Conservation (phyloP, 2,329 filamentous ascomycete species). For the Neophaeococcomyces mojaviensis region DNA sequence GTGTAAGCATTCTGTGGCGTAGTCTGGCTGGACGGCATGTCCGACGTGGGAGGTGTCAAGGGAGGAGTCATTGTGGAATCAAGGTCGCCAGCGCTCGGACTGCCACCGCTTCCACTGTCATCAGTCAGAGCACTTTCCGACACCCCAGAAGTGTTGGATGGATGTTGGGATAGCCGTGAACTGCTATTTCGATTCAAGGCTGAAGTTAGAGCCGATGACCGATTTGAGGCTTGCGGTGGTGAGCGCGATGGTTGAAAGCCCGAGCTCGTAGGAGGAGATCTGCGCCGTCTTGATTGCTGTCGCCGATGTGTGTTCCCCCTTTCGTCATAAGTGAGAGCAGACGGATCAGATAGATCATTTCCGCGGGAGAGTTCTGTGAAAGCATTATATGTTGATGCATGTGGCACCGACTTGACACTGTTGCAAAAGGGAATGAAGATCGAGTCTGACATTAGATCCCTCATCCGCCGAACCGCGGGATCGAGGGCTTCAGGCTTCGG, state of each 20-base stretch:
- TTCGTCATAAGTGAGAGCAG: constrained; percentile 24
- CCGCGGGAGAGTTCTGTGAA: constrained; percentile 36
- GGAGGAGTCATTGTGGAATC: constrained; percentile 42
- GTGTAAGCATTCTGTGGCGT: constrained; percentile 12
- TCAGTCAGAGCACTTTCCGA: constrained; percentile 36
- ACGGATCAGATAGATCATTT: constrained; percentile 27
- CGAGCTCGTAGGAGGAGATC: constrained; percentile 25
- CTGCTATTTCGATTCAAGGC: constrained; percentile 27
- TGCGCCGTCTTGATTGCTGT: constrained; percentile 12
- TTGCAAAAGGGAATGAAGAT: constrained; percentile 89
- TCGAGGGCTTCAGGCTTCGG: constrained; percentile 74
- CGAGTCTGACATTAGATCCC: constrained; percentile 96
- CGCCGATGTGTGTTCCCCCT: constrained; percentile 13
- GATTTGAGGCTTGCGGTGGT: constrained; percentile 24
- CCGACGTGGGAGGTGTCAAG: constrained; percentile 43
- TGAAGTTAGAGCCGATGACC: constrained; percentile 29
- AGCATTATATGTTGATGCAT: constrained; percentile 35
- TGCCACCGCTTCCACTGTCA: constrained; percentile 39
- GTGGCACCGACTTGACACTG: constrained; percentile 44
- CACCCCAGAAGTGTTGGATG: constrained; percentile 32
- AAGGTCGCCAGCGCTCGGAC: constrained; percentile 31
- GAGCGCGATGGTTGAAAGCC: constrained; percentile 18
- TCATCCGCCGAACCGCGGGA: constrained; percentile 76
- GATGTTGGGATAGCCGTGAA: constrained; percentile 22
- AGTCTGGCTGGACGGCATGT: constrained; percentile 20